Percentiles rank a stretch among this genome's conserved stretches.
These are phyloP conservation scores for Ustilago tritici DNA, from an alignment of 1,284 basidiomycete genomes.

Conservation along the genomic window DNA sequence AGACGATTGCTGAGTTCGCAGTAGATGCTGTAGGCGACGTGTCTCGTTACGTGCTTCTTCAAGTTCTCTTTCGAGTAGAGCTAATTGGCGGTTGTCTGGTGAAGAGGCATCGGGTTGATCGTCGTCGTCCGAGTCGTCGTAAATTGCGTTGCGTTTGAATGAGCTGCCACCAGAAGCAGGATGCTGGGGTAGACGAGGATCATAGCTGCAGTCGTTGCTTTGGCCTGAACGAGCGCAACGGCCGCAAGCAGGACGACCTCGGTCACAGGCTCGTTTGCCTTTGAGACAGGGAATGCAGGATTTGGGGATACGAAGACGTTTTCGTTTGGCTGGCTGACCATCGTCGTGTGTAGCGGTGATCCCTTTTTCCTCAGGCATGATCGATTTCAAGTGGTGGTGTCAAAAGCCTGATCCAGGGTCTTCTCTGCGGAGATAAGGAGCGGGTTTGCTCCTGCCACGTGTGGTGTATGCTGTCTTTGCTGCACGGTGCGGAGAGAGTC, in stretches of 20 bases:
- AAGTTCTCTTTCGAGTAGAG: conserved; percentile 18
- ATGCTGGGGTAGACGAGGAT: conserved; percentile 33
- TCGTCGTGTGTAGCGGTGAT: conserved; percentile 34
- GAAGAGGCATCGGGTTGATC: conserved; percentile 11
- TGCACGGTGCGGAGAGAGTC: neutral
- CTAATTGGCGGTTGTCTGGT: conserved; percentile 10
- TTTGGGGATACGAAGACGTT: conserved; percentile 51
- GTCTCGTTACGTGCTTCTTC: conserved; percentile 28
- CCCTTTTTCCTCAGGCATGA: conserved; percentile 16
- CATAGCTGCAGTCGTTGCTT: conserved; percentile 37
- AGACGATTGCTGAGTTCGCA: conserved; percentile 9
- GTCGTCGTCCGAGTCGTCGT: conserved; percentile 30
- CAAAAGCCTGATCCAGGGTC: neutral
- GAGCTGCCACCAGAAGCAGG: conserved; percentile 6
- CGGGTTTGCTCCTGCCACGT: neutral
- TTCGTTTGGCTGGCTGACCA: conserved; percentile 42
- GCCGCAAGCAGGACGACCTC: conserved; percentile 41
- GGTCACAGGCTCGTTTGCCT: conserved; percentile 52
- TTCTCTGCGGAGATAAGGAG: neutral
- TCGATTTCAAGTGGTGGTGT: neutral
- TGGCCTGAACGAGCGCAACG: conserved; percentile 35
- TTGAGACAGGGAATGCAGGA: conserved; percentile 48
- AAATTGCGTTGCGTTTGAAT: neutral
- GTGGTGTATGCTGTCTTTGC: neutral
- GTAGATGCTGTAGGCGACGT: conserved; percentile 29